Percentiles rank a stretch among this genome's conserved stretches.
Evolutionary conservation across 345 rosid genomes (phyloP).

Genomic region (Pistacia integerrima): DNA sequence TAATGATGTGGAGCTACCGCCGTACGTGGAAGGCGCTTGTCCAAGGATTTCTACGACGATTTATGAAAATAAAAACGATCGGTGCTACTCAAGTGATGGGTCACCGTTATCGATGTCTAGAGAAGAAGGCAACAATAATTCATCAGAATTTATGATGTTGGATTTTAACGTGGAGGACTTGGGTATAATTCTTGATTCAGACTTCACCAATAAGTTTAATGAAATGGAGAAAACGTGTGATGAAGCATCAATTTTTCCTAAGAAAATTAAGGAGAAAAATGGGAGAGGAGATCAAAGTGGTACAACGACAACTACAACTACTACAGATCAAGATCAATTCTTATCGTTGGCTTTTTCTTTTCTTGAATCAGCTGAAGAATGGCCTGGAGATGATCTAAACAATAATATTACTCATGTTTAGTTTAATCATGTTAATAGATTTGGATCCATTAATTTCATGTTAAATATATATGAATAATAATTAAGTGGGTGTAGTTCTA

Average conservation of each 20-base stretch:
- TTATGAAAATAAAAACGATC: no score
- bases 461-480: no score
- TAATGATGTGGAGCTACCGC: not conserved
- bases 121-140: not conserved
- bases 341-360: conserved; percentile 23
- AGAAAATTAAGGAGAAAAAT: not conserved
- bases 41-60: not conserved
- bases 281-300: not conserved
- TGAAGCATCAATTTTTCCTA: not conserved
- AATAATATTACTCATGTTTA: not conserved
- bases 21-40: not conserved
- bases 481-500: no score
- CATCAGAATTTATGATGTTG: conserved; percentile 12
- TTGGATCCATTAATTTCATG: no score
- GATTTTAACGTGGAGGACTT: conserved; percentile 37
- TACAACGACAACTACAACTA: no score
- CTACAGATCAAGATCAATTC: not conserved
- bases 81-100: conserved; percentile 8
- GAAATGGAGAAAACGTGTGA: not conserved
- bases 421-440: not conserved
- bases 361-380: conserved; percentile 24
- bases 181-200: conserved; percentile 30
- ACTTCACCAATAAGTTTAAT: not conserved
- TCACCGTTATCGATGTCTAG: conserved; percentile 1
- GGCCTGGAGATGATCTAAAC: conserved; percentile 21